A percentile compares a stretch with the other conserved stretches of the same genome.
phyloP scores from a whole-genome alignment of 2,329 filamentous ascomycete species.

The Clarireedia paspali region DNA sequence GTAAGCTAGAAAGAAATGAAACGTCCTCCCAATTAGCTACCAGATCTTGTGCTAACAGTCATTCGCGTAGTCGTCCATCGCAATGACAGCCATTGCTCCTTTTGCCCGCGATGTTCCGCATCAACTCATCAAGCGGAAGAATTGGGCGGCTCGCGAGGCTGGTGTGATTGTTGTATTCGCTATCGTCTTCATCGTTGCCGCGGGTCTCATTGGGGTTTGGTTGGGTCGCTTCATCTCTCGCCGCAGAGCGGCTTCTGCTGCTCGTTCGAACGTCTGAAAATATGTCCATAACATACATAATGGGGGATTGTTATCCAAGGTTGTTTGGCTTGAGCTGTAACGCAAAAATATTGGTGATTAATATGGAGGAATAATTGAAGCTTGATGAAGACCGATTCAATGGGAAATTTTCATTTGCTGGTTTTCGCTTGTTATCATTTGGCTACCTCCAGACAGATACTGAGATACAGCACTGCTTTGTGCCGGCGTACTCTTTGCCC shows the following conservation, averaged over 20 bases:
- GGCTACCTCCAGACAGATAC: neutral
- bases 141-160: slow-evolving; percentile 49
- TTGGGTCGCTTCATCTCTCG: slow-evolving; percentile 37
- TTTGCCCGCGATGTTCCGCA: slow-evolving; percentile 14
- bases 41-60: neutral
- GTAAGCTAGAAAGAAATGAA: too few species aligned
- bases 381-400: neutral
- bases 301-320: neutral
- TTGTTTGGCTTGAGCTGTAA: neutral
- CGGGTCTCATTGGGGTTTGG: slow-evolving; percentile 43
- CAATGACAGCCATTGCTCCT: slow-evolving; percentile 17
- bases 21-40: too few species aligned
- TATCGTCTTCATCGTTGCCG: slow-evolving; percentile 48
- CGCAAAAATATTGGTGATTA: neutral
- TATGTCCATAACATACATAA: neutral
- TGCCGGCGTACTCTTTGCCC: too few species aligned
- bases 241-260: slow-evolving; percentile 9
- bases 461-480: neutral
- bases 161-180: slow-evolving; percentile 56
- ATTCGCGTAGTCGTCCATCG: neutral
- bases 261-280: slow-evolving; percentile 1
- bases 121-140: slow-evolving; percentile 44
- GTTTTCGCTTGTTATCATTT: neutral
- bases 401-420: neutral
- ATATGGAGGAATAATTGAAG: neutral